These are phyloP conservation scores for Brassica carinata DNA, from an alignment of 345 rosid genomes.

Conservation along the genomic window DNA sequence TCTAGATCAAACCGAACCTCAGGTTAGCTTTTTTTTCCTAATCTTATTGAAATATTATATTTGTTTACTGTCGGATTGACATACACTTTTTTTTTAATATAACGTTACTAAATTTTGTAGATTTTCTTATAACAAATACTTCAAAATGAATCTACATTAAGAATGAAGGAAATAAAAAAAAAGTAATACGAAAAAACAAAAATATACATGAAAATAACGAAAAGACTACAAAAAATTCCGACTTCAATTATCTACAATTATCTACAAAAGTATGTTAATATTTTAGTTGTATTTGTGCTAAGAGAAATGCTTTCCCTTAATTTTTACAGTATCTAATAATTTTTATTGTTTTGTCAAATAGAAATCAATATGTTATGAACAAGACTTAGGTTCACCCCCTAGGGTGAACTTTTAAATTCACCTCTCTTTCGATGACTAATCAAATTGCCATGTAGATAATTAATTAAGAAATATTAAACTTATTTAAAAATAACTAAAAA, in stretches of 20 bases:
- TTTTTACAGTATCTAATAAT: too few species aligned
- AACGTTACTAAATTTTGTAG: too few species aligned
- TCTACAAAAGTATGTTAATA: neutral
- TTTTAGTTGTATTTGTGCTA: neutral
- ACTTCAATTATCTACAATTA: neutral
- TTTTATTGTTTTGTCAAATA: neutral
- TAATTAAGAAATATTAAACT: too few species aligned
- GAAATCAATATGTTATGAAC: too few species aligned
- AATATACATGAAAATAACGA: neutral
- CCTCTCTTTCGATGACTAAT: too few species aligned
- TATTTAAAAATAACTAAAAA: too few species aligned
- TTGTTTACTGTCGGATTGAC: neutral
- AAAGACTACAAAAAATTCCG: neutral
- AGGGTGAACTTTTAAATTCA: too few species aligned
- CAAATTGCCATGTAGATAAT: too few species aligned
- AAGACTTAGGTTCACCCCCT: too few species aligned
- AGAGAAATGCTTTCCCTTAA: neutral
- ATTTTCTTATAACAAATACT: neutral
- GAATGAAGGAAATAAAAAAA: neutral
- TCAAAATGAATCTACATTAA: neutral
- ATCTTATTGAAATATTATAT: neutral
- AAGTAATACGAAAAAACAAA: too few species aligned
- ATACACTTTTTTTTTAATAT: neutral
- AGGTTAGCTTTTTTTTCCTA: neutral
- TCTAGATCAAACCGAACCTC: neutral